These are phyloP conservation scores for Oemleria cerasiformis DNA, from an alignment of 306 rosid genomes.

Conservation along the genomic window DNA sequence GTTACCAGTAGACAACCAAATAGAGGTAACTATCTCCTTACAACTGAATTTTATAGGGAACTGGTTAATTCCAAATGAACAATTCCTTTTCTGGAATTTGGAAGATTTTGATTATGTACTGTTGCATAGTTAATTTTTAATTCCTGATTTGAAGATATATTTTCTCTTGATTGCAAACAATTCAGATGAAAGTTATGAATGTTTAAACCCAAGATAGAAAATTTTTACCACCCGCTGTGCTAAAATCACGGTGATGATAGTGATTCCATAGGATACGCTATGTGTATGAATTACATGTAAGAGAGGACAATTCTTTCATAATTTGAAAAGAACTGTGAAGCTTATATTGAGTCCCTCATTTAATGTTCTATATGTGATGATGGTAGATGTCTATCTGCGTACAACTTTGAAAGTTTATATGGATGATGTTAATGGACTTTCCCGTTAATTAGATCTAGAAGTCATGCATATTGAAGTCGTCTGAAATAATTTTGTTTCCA, in stretches of 20 bases:
- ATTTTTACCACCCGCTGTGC: background rate
- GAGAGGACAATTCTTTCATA: background rate
- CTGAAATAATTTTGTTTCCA: background rate
- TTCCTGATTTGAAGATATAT: conserved; percentile 11
- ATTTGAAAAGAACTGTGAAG: background rate
- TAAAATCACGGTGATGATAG: background rate
- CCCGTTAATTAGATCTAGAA: background rate
- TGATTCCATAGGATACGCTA: background rate
- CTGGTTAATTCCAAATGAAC: conserved; percentile 17
- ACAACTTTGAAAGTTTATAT: background rate
- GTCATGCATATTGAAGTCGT: background rate
- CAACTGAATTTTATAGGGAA: conserved; percentile 3
- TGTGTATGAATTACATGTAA: background rate
- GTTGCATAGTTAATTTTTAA: conserved; percentile 3
- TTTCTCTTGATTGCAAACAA: conserved; percentile 15
- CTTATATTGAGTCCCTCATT: background rate
- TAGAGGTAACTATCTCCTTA: conserved; percentile 59
- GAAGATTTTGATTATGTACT: conserved; percentile 13
- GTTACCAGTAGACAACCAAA: conserved; percentile 74
- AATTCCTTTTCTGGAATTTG: conserved; percentile 12
- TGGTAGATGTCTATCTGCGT: background rate
- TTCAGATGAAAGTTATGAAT: conserved; percentile 14
- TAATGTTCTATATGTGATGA: background rate
- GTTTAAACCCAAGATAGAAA: background rate
- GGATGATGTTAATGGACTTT: background rate